A percentile compares a stretch with the other conserved stretches of the same genome.
phyloP scores from a whole-genome alignment of 2,329 filamentous ascomycete genomes.

The Ophiostoma fasciatum region DNA sequence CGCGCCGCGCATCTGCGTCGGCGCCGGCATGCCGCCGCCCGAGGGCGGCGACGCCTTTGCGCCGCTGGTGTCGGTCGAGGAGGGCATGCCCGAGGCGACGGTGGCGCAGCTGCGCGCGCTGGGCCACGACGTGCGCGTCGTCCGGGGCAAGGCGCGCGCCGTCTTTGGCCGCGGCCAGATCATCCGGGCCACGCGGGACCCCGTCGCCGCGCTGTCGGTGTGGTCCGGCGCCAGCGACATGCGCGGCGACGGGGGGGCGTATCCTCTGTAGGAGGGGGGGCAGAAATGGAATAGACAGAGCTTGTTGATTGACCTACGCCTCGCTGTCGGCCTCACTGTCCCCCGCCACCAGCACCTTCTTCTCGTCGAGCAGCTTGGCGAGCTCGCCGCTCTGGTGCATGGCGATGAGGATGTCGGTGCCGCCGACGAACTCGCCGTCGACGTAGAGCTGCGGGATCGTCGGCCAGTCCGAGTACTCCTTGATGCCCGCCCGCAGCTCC shows the following conservation, averaged over 20 bases:
- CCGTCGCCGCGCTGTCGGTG: constrained; percentile 49
- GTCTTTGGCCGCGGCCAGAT: constrained; percentile 81
- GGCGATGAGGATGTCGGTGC: constrained; percentile 90
- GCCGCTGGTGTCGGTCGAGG: constrained; percentile 62
- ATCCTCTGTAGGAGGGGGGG: constrained; percentile 37
- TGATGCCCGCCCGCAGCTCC: constrained; percentile 81
- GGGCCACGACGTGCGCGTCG: constrained; percentile 59
- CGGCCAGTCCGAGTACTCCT: constrained; percentile 98
- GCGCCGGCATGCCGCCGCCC: constrained; percentile 55
- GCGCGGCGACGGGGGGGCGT: constrained; percentile 65
- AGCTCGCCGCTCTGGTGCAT: constrained; percentile 97
- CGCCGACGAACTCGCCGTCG: constrained; percentile 88
- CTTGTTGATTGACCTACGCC: too few relatives aligned
- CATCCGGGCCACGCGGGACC: constrained; percentile 61
- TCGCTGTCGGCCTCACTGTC: constrained; percentile 17
- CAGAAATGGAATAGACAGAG: too few relatives aligned
- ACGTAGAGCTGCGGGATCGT: constrained; percentile 96
- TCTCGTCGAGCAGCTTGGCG: constrained; percentile 82
- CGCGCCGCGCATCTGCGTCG: constrained; percentile 80
- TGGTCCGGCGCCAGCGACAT: constrained; percentile 85
- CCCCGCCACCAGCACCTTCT: constrained; percentile 55
- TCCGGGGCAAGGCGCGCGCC: constrained; percentile 48
- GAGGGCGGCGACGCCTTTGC: constrained; percentile 42
- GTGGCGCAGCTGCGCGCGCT: constrained; percentile 50
- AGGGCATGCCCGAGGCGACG: constrained; percentile 58